phyloP scores from a whole-genome alignment of 306 rosid genomes.

The Gastrolobium villosum region DNA sequence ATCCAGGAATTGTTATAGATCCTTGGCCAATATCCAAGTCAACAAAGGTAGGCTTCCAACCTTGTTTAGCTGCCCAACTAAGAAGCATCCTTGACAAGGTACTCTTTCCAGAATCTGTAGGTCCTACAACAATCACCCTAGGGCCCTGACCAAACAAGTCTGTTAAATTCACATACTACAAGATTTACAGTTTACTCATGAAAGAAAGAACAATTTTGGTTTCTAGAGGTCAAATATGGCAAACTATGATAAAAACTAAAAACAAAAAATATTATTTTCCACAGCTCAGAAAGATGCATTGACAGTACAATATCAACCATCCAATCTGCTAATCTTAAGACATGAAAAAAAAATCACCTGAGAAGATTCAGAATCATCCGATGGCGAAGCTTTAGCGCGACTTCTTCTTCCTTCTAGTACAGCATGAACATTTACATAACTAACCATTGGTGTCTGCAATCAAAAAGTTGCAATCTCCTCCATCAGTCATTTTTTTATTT shows the following conservation, averaged over 20 bases:
- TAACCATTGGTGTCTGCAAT: constrained; percentile 89
- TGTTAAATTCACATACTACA: constrained; percentile 32
- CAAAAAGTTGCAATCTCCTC: constrained; percentile 26
- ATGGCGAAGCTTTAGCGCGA: constrained; percentile 78
- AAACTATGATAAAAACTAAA: neutral
- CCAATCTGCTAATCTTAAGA: neutral
- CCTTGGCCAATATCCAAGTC: constrained; percentile 99
- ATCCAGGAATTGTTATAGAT: constrained; percentile 90
- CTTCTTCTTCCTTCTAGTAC: constrained; percentile 80
- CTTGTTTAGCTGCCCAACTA: constrained; percentile 98
- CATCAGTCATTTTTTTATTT: constrained; percentile 28
- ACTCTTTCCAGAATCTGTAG: constrained; percentile 92
- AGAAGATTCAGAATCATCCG: constrained; percentile 69
- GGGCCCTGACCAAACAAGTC: constrained; percentile 79
- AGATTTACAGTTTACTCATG: neutral
- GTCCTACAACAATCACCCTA: constrained; percentile 95
- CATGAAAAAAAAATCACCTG: constrained; percentile 55
- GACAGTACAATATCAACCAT: neutral
- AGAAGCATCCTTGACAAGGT: constrained; percentile 93
- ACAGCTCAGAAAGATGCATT: neutral
- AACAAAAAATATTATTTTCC: neutral
- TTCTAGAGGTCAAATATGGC: neutral
- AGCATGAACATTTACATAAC: constrained; percentile 95
- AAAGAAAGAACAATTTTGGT: constrained; percentile 23
- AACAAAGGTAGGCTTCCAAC: constrained; percentile 94